Base-by-base conservation (phyloP, 768 basidiomycete species). In the Boletus sensibilis region DNA sequence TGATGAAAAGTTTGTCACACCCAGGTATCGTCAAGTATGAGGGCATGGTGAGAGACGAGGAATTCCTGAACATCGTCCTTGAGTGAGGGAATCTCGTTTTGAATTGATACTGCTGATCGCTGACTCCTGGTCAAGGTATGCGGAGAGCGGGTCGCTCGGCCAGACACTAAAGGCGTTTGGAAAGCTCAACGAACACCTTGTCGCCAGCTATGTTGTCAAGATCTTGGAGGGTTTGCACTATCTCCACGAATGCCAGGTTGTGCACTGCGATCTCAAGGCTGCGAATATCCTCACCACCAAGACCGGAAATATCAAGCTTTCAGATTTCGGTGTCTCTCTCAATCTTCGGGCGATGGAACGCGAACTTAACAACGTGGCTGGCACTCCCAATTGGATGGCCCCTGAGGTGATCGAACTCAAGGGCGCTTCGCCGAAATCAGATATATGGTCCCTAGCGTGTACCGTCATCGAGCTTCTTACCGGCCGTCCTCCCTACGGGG, bases 381-480 rank as follows among this genome's bases (percentile, higher is more conserved):
- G 96, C 11, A 99, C 96, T 11, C 96, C 96, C 14, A 96, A 98
- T 66, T 99, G 96, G 96, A 98, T 99, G 94, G 95, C 95, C 12
- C 96, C 96, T 3, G 96, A 99, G 73, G 92, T 98, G 49, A 98
- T 99, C 59, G 88, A 94, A 69, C 82, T 98, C 53, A 90, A 94
- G 70, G 95, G 95, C 4, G 92, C 96, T 9, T 89, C 91, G n/a
- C 80, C 88, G 0, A 94, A 94, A 64, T 88, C 92, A 27, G 94
- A 97, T 68, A 95, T 97, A 33, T 97, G 94, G 94, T 96, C 94
- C 0, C 73, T 99, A 60, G 96, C 86, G 1, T 97, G 95, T 68
- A 98, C 96, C 4, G 86, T 98, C 63, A 86, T 96, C 63, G 96
- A 99, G 73, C 80, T 99, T 25, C 76, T 98, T 60, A 96, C 94